Evolutionary conservation across 495 filamentous ascomycete genomes (phyloP), one percentile per base, ranked within the genome.

Genomic region (Clohesyomyces aquaticus): DNA sequence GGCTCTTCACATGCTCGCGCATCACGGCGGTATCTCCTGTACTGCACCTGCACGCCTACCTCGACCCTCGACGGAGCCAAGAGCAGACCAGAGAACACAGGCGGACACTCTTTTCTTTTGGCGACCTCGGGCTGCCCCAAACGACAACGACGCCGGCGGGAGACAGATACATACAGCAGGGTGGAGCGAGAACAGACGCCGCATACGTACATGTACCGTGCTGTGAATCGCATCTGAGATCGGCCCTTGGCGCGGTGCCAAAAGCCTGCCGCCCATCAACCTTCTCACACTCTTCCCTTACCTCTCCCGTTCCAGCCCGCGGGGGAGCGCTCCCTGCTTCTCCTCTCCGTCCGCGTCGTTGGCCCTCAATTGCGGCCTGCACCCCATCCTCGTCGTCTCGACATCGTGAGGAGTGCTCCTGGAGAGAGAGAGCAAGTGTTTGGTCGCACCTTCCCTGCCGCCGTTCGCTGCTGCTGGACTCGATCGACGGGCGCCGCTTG

Each of bases 241-340:
- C 41, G 19, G 27, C n/a, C 22, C 11, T 29, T 16, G 6, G 50
- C 27, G 41, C 19, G 6, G 55, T 19, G 55, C 26, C 56, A 52
- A 42, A 26, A 45, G 27, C 21, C 38, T 43, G 35, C 49, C 53
- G 16, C 45, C 21, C 16, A n/a, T 59, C 56, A 1, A 27, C 48
- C 22, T 25, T 53, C 27, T 2, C 43, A 45, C 58, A 21, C 58
- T 11, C 47, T 57, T 60, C 53, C 61, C 56, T 66, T 38, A 55
- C 63, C 38, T 55, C 46, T 16, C 32, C 55, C 63, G 55, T 60
- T 55, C 55, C 63, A 61, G 51, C 63, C 16, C 26, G 22, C 26
- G 8, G 23, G 19, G 22, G 46, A 3, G 42, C 18, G 41, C 42
- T 49, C 46, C 60, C 18, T 27, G 25, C 21, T 43, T 16, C 42